phyloP scores from a whole-genome alignment of 306 rosid species.

The Amphicarpaea edgeworthii region DNA sequence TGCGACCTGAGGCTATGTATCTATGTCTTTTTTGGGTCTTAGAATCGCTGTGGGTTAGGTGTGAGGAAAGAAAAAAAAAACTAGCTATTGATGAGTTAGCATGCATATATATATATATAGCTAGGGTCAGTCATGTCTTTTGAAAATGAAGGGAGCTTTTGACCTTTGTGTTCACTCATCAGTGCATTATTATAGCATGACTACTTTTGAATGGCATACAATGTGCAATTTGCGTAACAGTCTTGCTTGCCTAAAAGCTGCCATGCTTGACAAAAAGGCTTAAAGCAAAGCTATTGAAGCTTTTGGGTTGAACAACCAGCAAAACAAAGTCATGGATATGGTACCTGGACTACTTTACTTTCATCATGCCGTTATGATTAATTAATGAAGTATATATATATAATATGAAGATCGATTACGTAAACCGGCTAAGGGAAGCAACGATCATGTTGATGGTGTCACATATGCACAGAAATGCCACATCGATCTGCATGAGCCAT shows the following conservation, averaged over 20 bases:
- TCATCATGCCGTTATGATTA: too few relatives aligned
- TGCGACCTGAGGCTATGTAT: too few relatives aligned
- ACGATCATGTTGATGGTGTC: too few relatives aligned
- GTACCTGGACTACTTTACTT: not conserved
- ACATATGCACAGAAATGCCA: too few relatives aligned
- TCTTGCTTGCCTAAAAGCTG: conserved; percentile 40
- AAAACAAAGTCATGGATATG: not conserved
- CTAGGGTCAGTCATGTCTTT: not conserved
- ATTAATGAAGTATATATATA: too few relatives aligned
- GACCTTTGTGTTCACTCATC: conserved; percentile 34
- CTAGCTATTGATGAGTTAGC: not conserved
- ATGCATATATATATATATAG: too few relatives aligned
- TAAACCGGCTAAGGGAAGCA: too few relatives aligned
- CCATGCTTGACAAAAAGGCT: conserved; percentile 36
- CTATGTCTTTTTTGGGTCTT: too few relatives aligned
- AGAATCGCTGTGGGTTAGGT: too few relatives aligned
- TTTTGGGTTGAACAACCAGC: conserved; percentile 22
- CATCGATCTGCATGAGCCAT: too few relatives aligned
- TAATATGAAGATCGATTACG: too few relatives aligned
- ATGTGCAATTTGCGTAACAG: conserved; percentile 2
- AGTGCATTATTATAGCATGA: conserved; percentile 36
- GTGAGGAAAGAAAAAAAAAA: conserved; percentile 4
- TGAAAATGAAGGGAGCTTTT: conserved; percentile 21
- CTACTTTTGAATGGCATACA: conserved; percentile 30
- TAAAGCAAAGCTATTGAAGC: conserved; percentile 14